Evolutionary conservation across 148 eudicot species (phyloP), one percentile per base, ranked within the genome.

Genomic region (Polygonum aviculare): DNA sequence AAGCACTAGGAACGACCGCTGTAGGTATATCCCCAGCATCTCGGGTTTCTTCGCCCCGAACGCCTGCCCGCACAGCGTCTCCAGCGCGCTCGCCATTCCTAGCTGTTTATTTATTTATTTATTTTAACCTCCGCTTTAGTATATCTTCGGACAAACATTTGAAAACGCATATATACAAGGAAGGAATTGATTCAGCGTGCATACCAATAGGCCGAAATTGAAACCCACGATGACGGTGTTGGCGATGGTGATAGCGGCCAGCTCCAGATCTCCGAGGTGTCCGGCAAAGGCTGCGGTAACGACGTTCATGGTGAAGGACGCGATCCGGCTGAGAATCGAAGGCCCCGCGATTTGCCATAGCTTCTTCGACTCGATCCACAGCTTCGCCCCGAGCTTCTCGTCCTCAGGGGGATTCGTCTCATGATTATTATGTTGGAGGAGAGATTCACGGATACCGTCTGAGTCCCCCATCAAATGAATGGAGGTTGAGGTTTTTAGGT

Each of bases 301-400:
- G 48, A 88, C 80, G 73, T 83, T 84, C 86, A 85, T 86, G 0
- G 89, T 65, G 71, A 80, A 85, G 7, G 81, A 59, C 6, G 91
- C 85, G 1, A 88, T 41, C 14, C 91, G 76, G 81, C 84, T 83
- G 60, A 88, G 74, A 45, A 88, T 86, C 12, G 91, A 73, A 2
- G 91, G 91, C 11, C 89, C 91, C 1, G 83, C 89, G 3, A 88
- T 72, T 18, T 86, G 85, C 91, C 91, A 88, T 71, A 86, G 77
- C 77, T 88, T 86, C 83, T 84, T 88, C 2, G 88, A 77, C 67
- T 88, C 89, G 6, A 62, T 83, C 91, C 89, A 86, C 45, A 83
- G 21, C 69, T 76, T 81, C 49, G 31, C 14, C 35, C 65, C 70
- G 8, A 86, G 9, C 21, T 72, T 62, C 52, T 12, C 31, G 16